A percentile compares a stretch with the other conserved stretches of the same genome.
Conservation (phyloP, 129 eudicot genomes). For the Flaveria linearis region DNA sequence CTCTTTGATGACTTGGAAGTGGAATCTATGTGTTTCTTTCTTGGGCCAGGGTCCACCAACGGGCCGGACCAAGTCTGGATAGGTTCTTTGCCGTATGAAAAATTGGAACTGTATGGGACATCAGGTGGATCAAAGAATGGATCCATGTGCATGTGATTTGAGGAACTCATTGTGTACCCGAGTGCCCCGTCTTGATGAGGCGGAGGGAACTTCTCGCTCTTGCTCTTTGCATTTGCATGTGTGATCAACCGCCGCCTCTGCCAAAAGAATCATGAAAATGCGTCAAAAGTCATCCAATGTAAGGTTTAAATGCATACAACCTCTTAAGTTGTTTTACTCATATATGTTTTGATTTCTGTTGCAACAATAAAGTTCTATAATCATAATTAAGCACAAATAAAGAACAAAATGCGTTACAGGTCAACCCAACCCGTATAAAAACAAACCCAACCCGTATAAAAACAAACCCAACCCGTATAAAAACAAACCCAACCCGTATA, state of each 20-base stretch:
- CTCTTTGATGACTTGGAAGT: constrained; percentile 32
- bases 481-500: neutral
- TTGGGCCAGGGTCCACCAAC: constrained; percentile 58
- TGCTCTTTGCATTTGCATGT: constrained; percentile 92
- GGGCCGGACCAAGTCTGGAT: constrained; percentile 82
- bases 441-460: no score
- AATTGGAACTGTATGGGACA: constrained; percentile 67
- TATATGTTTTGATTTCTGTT: neutral
- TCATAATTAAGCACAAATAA: neutral
- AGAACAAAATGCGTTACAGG: neutral
- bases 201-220: constrained; percentile 93
- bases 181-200: constrained; percentile 88
- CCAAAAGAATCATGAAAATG: neutral
- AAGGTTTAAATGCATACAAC: neutral
- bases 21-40: constrained; percentile 45
- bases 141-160: constrained; percentile 60
- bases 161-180: constrained; percentile 66
- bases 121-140: constrained; percentile 77
- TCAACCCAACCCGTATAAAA: neutral
- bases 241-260: constrained; percentile 82
- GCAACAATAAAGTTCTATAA: neutral
- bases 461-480: no score
- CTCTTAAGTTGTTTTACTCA: neutral
- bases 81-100: constrained; percentile 60
- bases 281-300: neutral